A percentile compares a stretch with the other conserved stretches of the same genome.
Evolutionary conservation across 2,329 filamentous ascomycete genomes (phyloP).

Genomic region (Ascochyta viciae-villosae): DNA sequence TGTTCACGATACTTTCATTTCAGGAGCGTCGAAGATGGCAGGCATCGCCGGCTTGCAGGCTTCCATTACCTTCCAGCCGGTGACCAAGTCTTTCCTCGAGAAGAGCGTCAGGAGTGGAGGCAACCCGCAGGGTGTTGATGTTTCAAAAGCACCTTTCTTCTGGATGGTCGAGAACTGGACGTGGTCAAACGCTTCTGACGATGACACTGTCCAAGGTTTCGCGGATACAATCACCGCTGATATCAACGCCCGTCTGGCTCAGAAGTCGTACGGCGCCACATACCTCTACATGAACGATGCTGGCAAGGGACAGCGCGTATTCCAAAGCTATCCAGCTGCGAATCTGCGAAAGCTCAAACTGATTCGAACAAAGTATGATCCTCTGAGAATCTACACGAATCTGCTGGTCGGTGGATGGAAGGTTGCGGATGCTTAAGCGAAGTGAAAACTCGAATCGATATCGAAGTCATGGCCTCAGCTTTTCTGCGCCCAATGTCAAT

Average conservation of each 20-base stretch:
- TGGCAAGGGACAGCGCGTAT: constrained; percentile 35
- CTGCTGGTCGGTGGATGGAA: constrained; percentile 35
- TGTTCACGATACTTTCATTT: constrained; percentile 25
- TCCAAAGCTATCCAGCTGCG: constrained; percentile 36
- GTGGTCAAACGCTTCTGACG: constrained; percentile 17
- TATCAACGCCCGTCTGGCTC: constrained; percentile 13
- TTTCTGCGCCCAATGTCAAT: not conserved
- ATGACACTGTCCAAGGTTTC: constrained; percentile 9
- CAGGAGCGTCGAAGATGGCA: constrained; percentile 8
- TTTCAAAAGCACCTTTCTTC: constrained; percentile 23
- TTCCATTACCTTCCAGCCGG: constrained; percentile 29
- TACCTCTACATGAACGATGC: constrained; percentile 36
- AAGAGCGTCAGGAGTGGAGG: constrained; percentile 22
- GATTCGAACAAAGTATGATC: constrained; percentile 44
- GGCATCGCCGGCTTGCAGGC: constrained; percentile 12
- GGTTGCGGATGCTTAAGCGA: constrained; percentile 15
- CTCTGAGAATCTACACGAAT: constrained; percentile 33
- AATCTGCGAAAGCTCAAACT: constrained; percentile 37
- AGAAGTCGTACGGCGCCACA: constrained; percentile 2
- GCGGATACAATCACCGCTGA: constrained; percentile 18
- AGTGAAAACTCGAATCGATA: not conserved
- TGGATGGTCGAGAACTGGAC: constrained; percentile 28
- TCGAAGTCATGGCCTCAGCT: not conserved
- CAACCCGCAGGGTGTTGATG: constrained; percentile 29
- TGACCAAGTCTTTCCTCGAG: constrained; percentile 27